These are phyloP conservation scores for Narthecium ossifragum DNA, from an alignment of 106 monocot genomes.

Conservation along the genomic window DNA sequence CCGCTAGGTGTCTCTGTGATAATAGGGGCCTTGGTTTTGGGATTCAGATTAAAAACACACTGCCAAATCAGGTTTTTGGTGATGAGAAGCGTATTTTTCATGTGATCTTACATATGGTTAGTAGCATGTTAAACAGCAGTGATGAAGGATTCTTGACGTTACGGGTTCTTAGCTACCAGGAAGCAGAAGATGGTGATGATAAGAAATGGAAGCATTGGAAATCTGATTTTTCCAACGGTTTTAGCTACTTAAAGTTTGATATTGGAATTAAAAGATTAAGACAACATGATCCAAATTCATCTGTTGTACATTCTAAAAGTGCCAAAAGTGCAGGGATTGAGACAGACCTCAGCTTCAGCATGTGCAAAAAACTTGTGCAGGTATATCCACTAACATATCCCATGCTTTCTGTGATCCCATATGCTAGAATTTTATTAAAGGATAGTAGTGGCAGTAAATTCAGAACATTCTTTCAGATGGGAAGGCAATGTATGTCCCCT, in stretches of 20 bases:
- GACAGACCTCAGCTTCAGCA: slow-evolving; percentile 24
- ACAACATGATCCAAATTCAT: neutral
- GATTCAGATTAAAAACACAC: slow-evolving; percentile 18
- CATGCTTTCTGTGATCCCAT: neutral
- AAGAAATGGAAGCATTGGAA: slow-evolving; percentile 24
- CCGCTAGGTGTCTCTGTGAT: slow-evolving; percentile 31
- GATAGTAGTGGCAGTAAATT: too few species aligned
- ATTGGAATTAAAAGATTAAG: slow-evolving; percentile 19
- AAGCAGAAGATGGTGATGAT: neutral
- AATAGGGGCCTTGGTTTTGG: slow-evolving; percentile 19
- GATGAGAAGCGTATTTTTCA: slow-evolving; percentile 47
- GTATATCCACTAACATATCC: slow-evolving; percentile 4
- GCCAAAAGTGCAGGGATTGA: slow-evolving; percentile 14
- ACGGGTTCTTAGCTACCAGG: slow-evolving; percentile 9
- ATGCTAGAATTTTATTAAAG: too few species aligned
- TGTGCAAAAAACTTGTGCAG: slow-evolving; percentile 49
- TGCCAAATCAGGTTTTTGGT: slow-evolving; percentile 34
- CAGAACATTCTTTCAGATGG: too few species aligned
- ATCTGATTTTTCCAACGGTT: slow-evolving; percentile 7
- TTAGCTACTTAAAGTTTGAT: slow-evolving; percentile 27
- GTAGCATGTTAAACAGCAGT: slow-evolving; percentile 17
- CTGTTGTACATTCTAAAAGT: slow-evolving; percentile 3
- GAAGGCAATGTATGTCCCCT: too few species aligned
- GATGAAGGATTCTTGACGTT: slow-evolving; percentile 24
- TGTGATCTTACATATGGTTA: slow-evolving; percentile 33